Evolutionary conservation across 768 basidiomycete genomes (phyloP).

Genomic region (Boletus vinaceobasis): DNA sequence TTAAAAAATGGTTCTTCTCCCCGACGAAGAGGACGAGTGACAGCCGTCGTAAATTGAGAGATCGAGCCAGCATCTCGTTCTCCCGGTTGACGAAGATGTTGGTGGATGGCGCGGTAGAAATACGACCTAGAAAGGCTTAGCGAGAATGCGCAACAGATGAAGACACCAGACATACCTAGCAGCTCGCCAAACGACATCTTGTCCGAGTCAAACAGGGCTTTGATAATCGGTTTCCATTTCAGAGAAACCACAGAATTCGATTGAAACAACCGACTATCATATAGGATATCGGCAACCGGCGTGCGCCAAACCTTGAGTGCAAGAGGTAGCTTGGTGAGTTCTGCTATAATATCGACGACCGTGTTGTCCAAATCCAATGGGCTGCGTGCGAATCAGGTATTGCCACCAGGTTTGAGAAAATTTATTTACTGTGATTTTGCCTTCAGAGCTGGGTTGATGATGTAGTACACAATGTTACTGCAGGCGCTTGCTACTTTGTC

Average conservation of each 20-base stretch:
- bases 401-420: background rate
- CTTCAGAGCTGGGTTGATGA: conserved; percentile 78
- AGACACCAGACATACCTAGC: conserved; percentile 51
- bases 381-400: conserved; percentile 34
- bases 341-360: conserved; percentile 65
- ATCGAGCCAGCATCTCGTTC: conserved; percentile 85
- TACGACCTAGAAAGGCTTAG: conserved; percentile 49
- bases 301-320: conserved; percentile 83
- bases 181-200: conserved; percentile 84
- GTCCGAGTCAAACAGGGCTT: conserved; percentile 79
- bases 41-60: conserved; percentile 81
- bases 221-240: conserved; percentile 77
- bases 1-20: conserved; percentile 88
- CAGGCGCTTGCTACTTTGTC: conserved; percentile 81
- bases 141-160: conserved; percentile 26
- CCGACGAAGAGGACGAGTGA: conserved; percentile 84
- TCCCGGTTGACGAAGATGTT: conserved; percentile 97
- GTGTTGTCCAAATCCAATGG: conserved; percentile 75
- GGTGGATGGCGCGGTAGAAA: conserved; percentile 82
- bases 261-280: conserved; percentile 86
- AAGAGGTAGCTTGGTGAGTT: conserved; percentile 74
- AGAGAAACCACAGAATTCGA: conserved; percentile 51
- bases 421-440: conserved; percentile 61
- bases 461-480: conserved; percentile 79
- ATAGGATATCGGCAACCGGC: conserved; percentile 75